phyloP scores from a whole-genome alignment of 202 grass and related monocot species.

The Eragrostis tef region DNA sequence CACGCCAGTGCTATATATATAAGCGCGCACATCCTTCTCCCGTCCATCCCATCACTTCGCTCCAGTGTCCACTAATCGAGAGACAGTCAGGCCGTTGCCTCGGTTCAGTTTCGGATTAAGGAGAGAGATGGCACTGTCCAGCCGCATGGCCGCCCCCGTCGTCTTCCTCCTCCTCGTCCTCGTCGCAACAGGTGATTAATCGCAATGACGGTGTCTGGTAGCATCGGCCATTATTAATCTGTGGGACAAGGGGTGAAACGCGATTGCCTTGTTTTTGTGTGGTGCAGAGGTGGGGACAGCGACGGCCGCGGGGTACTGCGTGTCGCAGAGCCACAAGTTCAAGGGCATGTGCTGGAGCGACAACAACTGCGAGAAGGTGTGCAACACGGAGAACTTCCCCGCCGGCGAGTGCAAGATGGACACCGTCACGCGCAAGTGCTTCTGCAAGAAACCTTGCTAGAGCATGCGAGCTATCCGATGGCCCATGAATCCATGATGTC shows the following conservation, averaged over 20 bases:
- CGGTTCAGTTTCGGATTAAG: not conserved
- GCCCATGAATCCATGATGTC: too few relatives aligned
- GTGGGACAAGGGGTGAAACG: not conserved
- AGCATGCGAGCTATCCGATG: too few relatives aligned
- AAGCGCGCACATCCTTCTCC: not conserved
- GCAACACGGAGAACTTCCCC: constrained; percentile 31
- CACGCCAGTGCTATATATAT: not conserved
- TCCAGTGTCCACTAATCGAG: not conserved
- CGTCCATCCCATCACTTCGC: not conserved
- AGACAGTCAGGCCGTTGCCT: not conserved
- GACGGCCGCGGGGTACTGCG: not conserved
- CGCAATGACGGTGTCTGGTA: not conserved
- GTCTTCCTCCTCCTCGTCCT: constrained; percentile 10
- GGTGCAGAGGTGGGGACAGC: constrained; percentile 10
- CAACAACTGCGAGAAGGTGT: constrained; percentile 24
- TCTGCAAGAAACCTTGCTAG: constrained; percentile 42
- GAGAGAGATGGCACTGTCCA: not conserved
- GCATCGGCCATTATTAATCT: not conserved
- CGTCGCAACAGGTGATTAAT: not conserved
- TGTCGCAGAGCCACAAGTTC: constrained; percentile 40
- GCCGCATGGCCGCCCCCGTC: not conserved
- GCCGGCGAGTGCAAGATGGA: constrained; percentile 9
- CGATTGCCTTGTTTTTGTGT: not conserved
- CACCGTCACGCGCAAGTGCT: not conserved
- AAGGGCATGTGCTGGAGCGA: constrained; percentile 27